Conservation (phyloP, 169 alveolate species). For the Plasmodium inui region DNA sequence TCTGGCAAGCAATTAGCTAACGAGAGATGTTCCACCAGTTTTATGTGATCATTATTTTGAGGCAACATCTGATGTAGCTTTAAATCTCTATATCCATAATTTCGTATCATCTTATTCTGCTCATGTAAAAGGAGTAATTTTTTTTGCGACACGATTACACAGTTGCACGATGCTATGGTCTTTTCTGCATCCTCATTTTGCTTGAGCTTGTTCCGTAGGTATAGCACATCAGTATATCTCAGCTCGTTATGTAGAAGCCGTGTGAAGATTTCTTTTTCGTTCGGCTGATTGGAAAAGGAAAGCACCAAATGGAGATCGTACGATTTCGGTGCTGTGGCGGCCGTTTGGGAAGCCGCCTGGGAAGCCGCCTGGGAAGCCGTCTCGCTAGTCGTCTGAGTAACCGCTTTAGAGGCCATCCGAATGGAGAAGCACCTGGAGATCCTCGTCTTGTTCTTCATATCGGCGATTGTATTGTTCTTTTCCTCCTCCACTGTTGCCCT, state of each 20-base stretch:
- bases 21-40: constrained; percentile 33
- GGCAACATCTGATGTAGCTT: background rate
- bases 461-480: background rate
- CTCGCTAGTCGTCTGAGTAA: background rate
- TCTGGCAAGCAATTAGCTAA: constrained; percentile 25
- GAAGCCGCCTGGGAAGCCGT: background rate
- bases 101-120: constrained; percentile 17
- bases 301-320: constrained; percentile 8
- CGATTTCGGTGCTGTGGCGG: background rate
- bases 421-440: background rate
- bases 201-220: background rate
- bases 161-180: constrained; percentile 13
- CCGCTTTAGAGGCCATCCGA: background rate
- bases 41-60: background rate
- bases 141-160: constrained; percentile 26
- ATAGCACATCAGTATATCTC: constrained; percentile 6
- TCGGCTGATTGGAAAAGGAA: constrained; percentile 4
- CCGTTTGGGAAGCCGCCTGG: background rate
- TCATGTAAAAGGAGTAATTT: constrained; percentile 27
- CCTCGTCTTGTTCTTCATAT: background rate
- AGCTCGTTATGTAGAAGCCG: constrained; percentile 17
- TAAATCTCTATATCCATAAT: constrained; percentile 21
- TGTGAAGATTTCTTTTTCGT: background rate
- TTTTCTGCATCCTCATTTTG: background rate
- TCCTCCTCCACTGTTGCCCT: background rate